A percentile compares a stretch with the other conserved stretches of the same genome.
Conservation (phyloP, 305 asterid genomes). For the Caryopteris hybrid region DNA sequence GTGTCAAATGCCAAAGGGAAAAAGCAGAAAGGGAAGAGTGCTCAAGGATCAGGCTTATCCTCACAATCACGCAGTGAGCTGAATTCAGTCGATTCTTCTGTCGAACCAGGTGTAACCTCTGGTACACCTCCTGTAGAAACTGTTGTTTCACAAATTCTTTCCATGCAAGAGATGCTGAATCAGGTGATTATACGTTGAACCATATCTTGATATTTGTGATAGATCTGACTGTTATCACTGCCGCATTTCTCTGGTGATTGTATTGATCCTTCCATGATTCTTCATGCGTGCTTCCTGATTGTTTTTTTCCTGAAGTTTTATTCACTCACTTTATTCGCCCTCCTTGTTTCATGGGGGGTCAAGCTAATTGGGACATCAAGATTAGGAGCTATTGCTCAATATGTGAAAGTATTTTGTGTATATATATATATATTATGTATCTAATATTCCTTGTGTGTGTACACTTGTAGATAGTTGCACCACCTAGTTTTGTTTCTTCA, state of each 20-base stretch:
- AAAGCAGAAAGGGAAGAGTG: slow-evolving; percentile 68
- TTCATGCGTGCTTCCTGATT: neutral
- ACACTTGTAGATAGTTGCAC: slow-evolving; percentile 4
- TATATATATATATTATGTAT: no score
- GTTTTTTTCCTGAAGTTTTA: neutral
- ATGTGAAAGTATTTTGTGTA: neutral
- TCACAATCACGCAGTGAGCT: slow-evolving; percentile 47
- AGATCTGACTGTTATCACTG: neutral
- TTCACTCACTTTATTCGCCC: neutral
- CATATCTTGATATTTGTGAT: neutral
- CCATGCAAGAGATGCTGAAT: slow-evolving; percentile 73
- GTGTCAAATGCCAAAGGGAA: slow-evolving; percentile 56
- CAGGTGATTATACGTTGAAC: slow-evolving; percentile 40
- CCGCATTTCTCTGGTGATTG: neutral
- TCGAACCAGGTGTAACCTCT: slow-evolving; percentile 50
- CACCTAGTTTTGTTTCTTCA: slow-evolving; percentile 11
- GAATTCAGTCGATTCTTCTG: slow-evolving; percentile 46
- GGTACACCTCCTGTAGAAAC: slow-evolving; percentile 41
- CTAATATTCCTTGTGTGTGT: neutral
- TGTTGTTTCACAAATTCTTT: slow-evolving; percentile 40
- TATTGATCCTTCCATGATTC: neutral
- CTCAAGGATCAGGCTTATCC: slow-evolving; percentile 47
- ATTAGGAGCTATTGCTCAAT: neutral
- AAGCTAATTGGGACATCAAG: neutral
- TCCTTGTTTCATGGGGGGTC: neutral